Evolutionary conservation across 192 early-diverging fungal species (phyloP).

Genomic region (Cetraspora pellucida): DNA sequence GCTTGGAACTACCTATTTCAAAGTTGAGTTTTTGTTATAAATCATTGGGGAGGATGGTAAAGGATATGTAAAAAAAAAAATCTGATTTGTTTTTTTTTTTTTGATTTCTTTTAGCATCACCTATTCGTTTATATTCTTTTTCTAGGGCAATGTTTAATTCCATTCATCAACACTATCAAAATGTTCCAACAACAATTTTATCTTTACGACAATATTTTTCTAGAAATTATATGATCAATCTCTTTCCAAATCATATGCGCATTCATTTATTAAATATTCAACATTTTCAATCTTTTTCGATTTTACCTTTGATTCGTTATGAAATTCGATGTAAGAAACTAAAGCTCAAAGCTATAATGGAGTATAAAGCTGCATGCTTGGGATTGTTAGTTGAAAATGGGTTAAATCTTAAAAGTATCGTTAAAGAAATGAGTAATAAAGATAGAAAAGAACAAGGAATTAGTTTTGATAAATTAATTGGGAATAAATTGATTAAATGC

Average conservation of each 20-base stretch:
- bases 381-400: constrained; percentile 62
- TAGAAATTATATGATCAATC: constrained; percentile 30
- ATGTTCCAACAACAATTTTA: constrained; percentile 14
- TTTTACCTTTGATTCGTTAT: constrained; percentile 51
- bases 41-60: not conserved
- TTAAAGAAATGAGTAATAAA: not conserved
- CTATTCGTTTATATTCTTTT: constrained; percentile 16
- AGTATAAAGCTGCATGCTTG: constrained; percentile 63
- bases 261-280: constrained; percentile 36
- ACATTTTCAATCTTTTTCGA: constrained; percentile 41
- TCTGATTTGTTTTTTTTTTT: constrained; percentile 30
- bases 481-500: constrained; percentile 22
- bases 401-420: constrained; percentile 41
- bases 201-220: constrained; percentile 14
- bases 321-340: constrained; percentile 61
- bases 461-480: constrained; percentile 24
- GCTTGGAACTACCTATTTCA: constrained; percentile 49
- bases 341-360: constrained; percentile 49
- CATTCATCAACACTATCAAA: constrained; percentile 10
- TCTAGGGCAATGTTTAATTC: constrained; percentile 2
- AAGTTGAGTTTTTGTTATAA: constrained; percentile 44
- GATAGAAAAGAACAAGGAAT: not conserved
- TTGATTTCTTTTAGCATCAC: not conserved
- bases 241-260: constrained; percentile 42
- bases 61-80: not conserved